Base-by-base conservation (phyloP, 1,139 yeast species). In the Diutina sp. region DNA sequence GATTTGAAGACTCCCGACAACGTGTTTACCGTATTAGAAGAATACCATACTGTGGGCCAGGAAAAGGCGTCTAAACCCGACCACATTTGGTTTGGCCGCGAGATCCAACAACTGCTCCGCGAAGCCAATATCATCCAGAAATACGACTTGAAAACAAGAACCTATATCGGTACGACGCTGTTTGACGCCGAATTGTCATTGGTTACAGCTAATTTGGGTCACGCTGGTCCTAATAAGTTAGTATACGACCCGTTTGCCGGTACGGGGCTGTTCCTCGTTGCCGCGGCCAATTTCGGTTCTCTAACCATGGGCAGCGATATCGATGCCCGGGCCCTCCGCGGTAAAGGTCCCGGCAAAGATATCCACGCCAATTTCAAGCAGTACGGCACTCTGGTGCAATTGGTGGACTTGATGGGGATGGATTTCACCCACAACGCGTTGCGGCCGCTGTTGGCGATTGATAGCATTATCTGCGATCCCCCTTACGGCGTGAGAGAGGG, bases 401-500 rank as follows among this genome's bases (percentile, higher is more conserved):
- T 84, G 63, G 68, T 90, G 55, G 99, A 91, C 67, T 85, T 87
- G 0, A 65, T 90, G 64, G 85, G 95, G 12, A 89, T 93, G 95
- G 99, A 93, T 69, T 93, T 93, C 68, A 93, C 98, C 4, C 91
- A 93, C 66, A 87, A 87, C 67, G 86, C 97, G 3, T 73, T 95
- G 57, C 77, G 97, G 60, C 59, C 69, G 0, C 76, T 79, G 62
- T 71, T 93, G 51, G 69, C 66, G 46, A 78, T 95, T 18, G 97
- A 93, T 64, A 79, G 90, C 1, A 90, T 93, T 14, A 82, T 93
- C 1, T 91, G 97, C 66, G 99, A 93, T 69, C 99, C 99, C 1
- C 99, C 99, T 0, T 93, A 93, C 67, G 99, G 99, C 2, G 95
- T 93, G 1, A 78, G 99, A 64, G 99, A 95, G 68, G 97, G 98